Percentiles rank a stretch among this genome's conserved stretches.
Evolutionary conservation across 2,329 filamentous ascomycete species (phyloP).

Genomic region (Monilinia fructicola): DNA sequence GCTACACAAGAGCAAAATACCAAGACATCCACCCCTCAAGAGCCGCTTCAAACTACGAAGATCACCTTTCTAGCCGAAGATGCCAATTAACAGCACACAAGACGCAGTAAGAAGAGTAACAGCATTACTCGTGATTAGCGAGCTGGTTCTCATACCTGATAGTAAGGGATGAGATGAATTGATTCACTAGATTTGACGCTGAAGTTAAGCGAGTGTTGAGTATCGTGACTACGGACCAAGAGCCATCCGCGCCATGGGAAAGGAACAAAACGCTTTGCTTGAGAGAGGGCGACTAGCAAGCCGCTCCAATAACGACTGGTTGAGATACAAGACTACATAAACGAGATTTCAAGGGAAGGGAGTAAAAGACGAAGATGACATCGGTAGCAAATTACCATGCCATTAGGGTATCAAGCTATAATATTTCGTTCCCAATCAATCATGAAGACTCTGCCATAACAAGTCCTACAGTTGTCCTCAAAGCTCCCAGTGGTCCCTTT

Average conservation of each 20-base stretch:
- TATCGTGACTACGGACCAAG: not conserved
- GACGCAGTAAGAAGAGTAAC: too few relatives aligned
- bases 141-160: not conserved
- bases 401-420: conserved; percentile 5
- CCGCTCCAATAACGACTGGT: not conserved
- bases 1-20: too few relatives aligned
- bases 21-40: too few relatives aligned
- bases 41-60: too few relatives aligned
- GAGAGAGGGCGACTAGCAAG: not conserved
- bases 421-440: not conserved
- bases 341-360: not conserved
- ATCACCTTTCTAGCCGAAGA: not conserved
- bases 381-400: not conserved
- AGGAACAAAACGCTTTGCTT: not conserved
- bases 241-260: too few relatives aligned
- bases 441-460: conserved; percentile 42
- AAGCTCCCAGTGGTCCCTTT: conserved; percentile 57
- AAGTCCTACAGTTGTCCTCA: conserved; percentile 60
- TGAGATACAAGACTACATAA: not conserved
- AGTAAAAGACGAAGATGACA: not conserved
- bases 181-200: not conserved
- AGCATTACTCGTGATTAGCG: not conserved
- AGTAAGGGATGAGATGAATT: not conserved
- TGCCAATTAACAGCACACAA: not conserved
- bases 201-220: not conserved